These are phyloP conservation scores for Rheum nobile DNA, from an alignment of 148 eudicot genomes.

Conservation along the genomic window DNA sequence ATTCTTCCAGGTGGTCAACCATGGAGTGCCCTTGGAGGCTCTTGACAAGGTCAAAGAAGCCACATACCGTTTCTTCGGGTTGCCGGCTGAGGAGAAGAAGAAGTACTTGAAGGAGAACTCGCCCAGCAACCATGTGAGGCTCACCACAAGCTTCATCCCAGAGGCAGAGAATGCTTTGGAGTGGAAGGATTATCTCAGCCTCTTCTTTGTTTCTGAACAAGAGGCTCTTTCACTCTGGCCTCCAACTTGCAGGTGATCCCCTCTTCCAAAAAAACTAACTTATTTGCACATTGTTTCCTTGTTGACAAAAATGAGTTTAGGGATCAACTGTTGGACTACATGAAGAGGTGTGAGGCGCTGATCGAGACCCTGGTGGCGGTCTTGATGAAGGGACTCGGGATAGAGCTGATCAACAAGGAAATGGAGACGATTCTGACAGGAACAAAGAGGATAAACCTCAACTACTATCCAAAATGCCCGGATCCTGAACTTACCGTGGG, in stretches of 20 bases:
- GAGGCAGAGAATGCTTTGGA: constrained; percentile 42
- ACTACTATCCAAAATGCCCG: constrained; percentile 46
- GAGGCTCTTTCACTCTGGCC: constrained; percentile 45
- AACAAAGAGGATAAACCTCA: constrained; percentile 38
- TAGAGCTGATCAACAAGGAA: constrained; percentile 14
- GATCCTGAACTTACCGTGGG: constrained; percentile 44
- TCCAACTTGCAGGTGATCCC: constrained; percentile 8
- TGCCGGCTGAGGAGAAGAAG: constrained; percentile 32
- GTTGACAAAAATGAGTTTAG: constrained; percentile 13
- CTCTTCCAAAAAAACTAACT: neutral
- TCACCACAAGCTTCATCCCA: constrained; percentile 41
- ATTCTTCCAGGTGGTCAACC: constrained; percentile 48
- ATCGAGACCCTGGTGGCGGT: constrained; percentile 17
- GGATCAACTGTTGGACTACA: constrained; percentile 38
- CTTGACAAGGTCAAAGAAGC: constrained; percentile 32
- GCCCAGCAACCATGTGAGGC: constrained; percentile 31
- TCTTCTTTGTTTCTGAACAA: constrained; percentile 46
- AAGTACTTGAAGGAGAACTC: constrained; percentile 34
- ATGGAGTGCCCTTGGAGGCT: constrained; percentile 29
- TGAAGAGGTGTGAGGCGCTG: constrained; percentile 25
- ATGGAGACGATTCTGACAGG: constrained; percentile 29
- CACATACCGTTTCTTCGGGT: constrained; percentile 23
- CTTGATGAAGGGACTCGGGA: constrained; percentile 27
- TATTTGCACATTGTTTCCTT: neutral
- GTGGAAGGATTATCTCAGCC: constrained; percentile 55